These are phyloP conservation scores for Irpex sp. DNA, from an alignment of 1,284 basidiomycete species.

Conservation along the genomic window DNA sequence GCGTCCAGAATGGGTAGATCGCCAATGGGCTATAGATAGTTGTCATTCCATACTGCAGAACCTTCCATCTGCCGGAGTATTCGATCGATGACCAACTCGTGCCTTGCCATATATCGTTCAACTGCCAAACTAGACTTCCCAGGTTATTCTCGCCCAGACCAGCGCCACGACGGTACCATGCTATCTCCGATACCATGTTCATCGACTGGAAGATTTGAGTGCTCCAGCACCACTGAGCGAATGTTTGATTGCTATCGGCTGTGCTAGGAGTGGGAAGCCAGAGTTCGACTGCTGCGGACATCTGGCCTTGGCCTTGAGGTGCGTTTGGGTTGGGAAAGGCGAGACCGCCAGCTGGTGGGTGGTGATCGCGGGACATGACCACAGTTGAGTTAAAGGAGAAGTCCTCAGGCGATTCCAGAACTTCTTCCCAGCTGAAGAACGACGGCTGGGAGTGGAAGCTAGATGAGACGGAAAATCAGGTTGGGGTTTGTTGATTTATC, in stretches of 20 bases:
- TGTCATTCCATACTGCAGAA: constrained; percentile 47
- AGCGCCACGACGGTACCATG: constrained; percentile 54
- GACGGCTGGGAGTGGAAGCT: constrained; percentile 65
- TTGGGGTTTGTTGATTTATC: background rate
- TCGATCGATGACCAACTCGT: constrained; percentile 57
- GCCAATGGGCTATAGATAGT: constrained; percentile 43
- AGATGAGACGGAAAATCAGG: background rate
- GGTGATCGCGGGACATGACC: constrained; percentile 54
- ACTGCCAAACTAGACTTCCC: constrained; percentile 57
- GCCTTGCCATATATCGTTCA: constrained; percentile 67
- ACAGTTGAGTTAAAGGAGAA: constrained; percentile 58
- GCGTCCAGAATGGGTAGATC: constrained; percentile 52
- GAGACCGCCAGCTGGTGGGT: constrained; percentile 50
- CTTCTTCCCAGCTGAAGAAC: constrained; percentile 58
- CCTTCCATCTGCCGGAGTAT: constrained; percentile 60
- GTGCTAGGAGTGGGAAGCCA: constrained; percentile 53
- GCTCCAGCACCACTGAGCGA: constrained; percentile 58
- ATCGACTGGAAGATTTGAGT: constrained; percentile 54
- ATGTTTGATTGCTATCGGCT: constrained; percentile 47
- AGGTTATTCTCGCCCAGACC: constrained; percentile 54
- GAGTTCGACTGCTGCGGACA: constrained; percentile 44
- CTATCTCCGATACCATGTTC: constrained; percentile 54
- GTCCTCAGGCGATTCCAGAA: constrained; percentile 43
- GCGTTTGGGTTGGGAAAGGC: constrained; percentile 56
- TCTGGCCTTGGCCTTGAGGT: constrained; percentile 47